Evolutionary conservation across 345 rosid genomes (phyloP), one percentile per base, ranked within the genome.

Genomic region (Euphorbia pulcherrima): DNA sequence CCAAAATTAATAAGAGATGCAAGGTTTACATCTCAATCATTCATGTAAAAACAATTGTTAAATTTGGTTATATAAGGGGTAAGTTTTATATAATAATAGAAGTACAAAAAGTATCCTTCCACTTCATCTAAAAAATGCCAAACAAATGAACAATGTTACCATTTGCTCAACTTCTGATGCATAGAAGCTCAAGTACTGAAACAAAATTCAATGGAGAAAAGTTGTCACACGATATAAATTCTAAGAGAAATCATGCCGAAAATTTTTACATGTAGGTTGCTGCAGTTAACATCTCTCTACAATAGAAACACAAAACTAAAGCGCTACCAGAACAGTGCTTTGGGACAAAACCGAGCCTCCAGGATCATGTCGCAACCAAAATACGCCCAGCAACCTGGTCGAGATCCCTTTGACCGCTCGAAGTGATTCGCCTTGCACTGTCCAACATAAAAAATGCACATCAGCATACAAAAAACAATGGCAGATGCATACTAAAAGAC

Each of bases 351-450:
- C 37, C 37, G 37, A 7, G 4, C 16, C 16, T 18, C 23, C 23
- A 50, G 18, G 24, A 50, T 71, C 74, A 63, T 9, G 4, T 46
- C 11, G 78, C 77, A 7, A 66, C 84, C 7, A 35, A 47, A 44
- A 85, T 83, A 56, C 88, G 84, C 13, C 98, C 94, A 8, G 98
- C 92, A 60, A 92, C 98, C 75, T 92, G 94, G 76, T 92, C 98
- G 46, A 92, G 90, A 81, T 92, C 98, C 50, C 98, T 69, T 60
- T 81, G 92, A 21, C 98, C 96, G 14, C 76, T 90, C 23, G 98
- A 92, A 9, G 96, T 89, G 71, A 92, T 92, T 78, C 24, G 85
- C 73, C 98, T 86, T 65, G 95, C 98, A 26, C 97, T 89, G 9
- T 5, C 13, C 16, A 3, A 28, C 50, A 60, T 33, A 29, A 16